phyloP scores from a whole-genome alignment of 495 filamentous ascomycete genomes.

The Hyaloscypha bicolor region DNA sequence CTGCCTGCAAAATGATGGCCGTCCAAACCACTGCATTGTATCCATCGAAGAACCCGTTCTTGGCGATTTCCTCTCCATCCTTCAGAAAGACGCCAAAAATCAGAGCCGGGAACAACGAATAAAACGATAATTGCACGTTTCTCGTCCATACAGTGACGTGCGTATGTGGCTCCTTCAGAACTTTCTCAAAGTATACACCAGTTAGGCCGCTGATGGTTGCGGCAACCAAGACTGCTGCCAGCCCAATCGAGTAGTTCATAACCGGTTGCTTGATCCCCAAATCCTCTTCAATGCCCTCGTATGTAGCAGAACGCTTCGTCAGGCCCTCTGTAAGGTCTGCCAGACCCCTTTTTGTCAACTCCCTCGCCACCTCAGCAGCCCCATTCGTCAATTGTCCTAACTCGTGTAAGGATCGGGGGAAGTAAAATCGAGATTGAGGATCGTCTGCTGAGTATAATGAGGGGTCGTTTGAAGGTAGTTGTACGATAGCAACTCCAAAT shows the following conservation, averaged over 20 bases:
- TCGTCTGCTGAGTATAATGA: constrained; percentile 41
- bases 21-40: constrained; percentile 93
- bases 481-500: constrained; percentile 83
- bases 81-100: constrained; percentile 84
- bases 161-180: constrained; percentile 77
- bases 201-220: constrained; percentile 80
- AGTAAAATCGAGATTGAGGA: constrained; percentile 56
- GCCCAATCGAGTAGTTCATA: constrained; percentile 76
- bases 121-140: constrained; percentile 92
- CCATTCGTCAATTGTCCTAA: constrained; percentile 50
- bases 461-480: constrained; percentile 63
- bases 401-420: constrained; percentile 72
- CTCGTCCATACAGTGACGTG: constrained; percentile 83
- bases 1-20: constrained; percentile 77
- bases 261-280: constrained; percentile 60
- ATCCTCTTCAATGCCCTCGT: constrained; percentile 90
- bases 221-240: constrained; percentile 74
- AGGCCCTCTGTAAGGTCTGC: constrained; percentile 50
- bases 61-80: constrained; percentile 81
- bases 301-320: constrained; percentile 84
- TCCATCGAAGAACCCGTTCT: constrained; percentile 87
- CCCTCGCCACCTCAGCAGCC: constrained; percentile 46
- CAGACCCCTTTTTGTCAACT: constrained; percentile 50
- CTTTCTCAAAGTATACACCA: constrained; percentile 93
- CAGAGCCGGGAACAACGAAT: constrained; percentile 84